A percentile compares a stretch with the other conserved stretches of the same genome.
Evolutionary conservation across 2,329 filamentous ascomycete genomes (phyloP).

Genomic region (Microdochium nivale): DNA sequence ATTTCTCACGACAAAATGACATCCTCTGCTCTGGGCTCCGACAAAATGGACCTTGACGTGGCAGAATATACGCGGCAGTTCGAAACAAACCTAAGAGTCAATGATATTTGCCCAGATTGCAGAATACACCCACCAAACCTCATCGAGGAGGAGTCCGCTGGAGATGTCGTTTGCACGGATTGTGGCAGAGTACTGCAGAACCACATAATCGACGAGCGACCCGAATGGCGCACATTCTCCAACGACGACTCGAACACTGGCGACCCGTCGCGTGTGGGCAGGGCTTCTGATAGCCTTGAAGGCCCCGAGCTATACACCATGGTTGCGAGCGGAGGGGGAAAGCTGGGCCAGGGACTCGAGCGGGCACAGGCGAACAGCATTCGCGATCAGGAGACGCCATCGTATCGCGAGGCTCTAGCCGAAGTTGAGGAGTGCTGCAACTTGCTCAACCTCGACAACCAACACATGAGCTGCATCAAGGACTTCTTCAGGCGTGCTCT

Average conservation of each 20-base stretch:
- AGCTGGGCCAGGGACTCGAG: neutral
- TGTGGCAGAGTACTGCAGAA: conserved; percentile 64
- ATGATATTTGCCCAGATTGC: conserved; percentile 61
- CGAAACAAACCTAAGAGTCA: conserved; percentile 7
- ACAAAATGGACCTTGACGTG: neutral
- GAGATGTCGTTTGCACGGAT: conserved; percentile 62
- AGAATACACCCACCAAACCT: conserved; percentile 62
- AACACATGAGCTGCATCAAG: neutral
- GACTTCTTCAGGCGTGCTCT: neutral
- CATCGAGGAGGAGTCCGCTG: conserved; percentile 60
- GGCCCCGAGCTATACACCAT: conserved; percentile 48
- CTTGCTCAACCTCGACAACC: neutral
- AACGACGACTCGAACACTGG: conserved; percentile 70
- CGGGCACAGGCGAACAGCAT: neutral
- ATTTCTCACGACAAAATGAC: no score
- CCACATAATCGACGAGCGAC: conserved; percentile 63
- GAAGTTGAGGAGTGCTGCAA: neutral
- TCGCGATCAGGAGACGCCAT: neutral
- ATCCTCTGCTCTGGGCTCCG: no score
- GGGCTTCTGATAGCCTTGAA: conserved; percentile 59
- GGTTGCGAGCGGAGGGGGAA: neutral
- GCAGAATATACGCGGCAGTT: neutral
- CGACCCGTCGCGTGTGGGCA: conserved; percentile 69
- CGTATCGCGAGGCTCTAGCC: neutral
- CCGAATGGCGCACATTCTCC: conserved; percentile 71